Conservation (phyloP, 2,329 filamentous ascomycete genomes). For the Blumeriella jaapii region DNA sequence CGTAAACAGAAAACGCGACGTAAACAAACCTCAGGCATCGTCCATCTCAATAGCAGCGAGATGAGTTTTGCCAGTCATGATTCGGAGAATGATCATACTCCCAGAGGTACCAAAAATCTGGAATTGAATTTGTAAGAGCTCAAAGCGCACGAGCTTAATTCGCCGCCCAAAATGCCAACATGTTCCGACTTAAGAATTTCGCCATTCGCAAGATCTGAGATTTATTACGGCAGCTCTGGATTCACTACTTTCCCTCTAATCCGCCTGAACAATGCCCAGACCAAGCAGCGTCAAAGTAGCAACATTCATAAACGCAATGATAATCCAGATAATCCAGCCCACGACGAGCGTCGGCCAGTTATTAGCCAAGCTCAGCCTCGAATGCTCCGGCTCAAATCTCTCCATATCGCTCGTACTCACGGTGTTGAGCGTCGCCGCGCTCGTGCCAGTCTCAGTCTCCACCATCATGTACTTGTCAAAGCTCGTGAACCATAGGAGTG, state of each 20-base stretch:
- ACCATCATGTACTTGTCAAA: slow-evolving; percentile 64
- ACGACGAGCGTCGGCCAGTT: slow-evolving; percentile 47
- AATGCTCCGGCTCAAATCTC: slow-evolving; percentile 22
- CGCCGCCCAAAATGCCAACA: no score
- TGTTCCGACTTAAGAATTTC: no score
- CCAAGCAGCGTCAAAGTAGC: slow-evolving; percentile 58
- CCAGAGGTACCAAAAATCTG: no score
- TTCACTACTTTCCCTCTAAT: not conserved
- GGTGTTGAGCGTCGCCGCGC: slow-evolving; percentile 7
- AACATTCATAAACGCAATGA: slow-evolving; percentile 67
- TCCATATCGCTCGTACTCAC: slow-evolving; percentile 7
- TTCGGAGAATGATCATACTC: no score
- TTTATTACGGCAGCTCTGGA: no score
- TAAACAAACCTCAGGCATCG: no score
- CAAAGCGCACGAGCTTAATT: no score
- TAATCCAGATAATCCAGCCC: slow-evolving; percentile 53
- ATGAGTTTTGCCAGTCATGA: no score
- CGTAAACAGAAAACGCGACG: no score
- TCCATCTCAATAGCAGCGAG: no score
- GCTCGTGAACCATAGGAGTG: slow-evolving; percentile 74
- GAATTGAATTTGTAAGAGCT: no score
- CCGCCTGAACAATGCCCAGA: slow-evolving; percentile 9
- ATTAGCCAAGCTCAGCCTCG: slow-evolving; percentile 48
- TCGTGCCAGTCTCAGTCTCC: slow-evolving; percentile 7
- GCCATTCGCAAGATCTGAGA: no score